Evolutionary conservation across 164 flowering plant genomes (phyloP).

Genomic region (Buxus sempervirens): DNA sequence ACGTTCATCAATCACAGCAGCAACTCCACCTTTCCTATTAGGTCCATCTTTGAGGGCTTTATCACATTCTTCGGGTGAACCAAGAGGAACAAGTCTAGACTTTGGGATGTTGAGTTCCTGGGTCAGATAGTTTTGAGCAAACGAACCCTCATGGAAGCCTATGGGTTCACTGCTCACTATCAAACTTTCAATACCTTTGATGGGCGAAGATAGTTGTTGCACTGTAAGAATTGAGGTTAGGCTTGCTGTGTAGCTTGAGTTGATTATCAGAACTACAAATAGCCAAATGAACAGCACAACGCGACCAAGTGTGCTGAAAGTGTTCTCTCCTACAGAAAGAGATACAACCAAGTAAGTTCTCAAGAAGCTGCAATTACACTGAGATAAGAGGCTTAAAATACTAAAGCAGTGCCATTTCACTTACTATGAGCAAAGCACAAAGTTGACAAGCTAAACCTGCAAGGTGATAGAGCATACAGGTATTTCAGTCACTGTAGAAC

Average conservation of each 20-base stretch:
- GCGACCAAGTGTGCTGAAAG: conserved; percentile 35
- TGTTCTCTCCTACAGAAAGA: conserved; percentile 32
- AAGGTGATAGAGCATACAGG: conserved; percentile 12
- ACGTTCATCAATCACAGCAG: conserved; percentile 57
- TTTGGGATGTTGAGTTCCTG: conserved; percentile 39
- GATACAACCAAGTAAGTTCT: neutral
- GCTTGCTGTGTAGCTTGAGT: conserved; percentile 41
- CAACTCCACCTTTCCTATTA: conserved; percentile 33
- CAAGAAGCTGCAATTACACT: neutral
- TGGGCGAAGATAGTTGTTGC: conserved; percentile 38
- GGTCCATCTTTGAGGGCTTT: conserved; percentile 34
- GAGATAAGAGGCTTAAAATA: neutral
- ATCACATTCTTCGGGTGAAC: conserved; percentile 43
- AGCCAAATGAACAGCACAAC: conserved; percentile 36
- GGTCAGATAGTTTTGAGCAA: conserved; percentile 36
- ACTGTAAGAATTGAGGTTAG: conserved; percentile 46
- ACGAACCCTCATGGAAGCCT: conserved; percentile 58
- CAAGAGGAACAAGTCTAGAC: conserved; percentile 48
- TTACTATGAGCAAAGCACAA: conserved; percentile 71
- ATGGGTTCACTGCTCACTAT: conserved; percentile 31
- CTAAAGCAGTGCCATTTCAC: conserved; percentile 25
- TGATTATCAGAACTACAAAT: conserved; percentile 37
- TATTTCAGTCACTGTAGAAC: too few relatives aligned
- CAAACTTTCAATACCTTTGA: conserved; percentile 52
- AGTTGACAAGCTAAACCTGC: conserved; percentile 90